phyloP scores from a whole-genome alignment of 768 basidiomycete species.

The Lactarius psammicola region DNA sequence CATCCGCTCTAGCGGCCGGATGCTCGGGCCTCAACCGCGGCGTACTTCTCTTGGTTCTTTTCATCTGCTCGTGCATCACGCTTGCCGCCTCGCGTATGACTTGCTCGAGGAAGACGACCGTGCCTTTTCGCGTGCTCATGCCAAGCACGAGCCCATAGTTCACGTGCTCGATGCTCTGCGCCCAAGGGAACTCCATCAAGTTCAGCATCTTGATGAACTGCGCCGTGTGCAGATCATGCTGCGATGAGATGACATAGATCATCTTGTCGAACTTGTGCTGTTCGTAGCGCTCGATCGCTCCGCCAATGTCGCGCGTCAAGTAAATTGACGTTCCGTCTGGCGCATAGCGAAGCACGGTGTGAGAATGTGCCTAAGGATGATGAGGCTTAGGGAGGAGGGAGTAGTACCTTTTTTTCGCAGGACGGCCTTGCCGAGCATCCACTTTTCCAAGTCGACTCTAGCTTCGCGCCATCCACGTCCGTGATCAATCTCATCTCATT shows the following conservation, averaged over 20 bases:
- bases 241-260: slow-evolving; percentile 89
- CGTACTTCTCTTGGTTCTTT: slow-evolving; percentile 92
- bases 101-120: slow-evolving; percentile 91
- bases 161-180: slow-evolving; percentile 76
- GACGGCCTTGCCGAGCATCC: slow-evolving; percentile 89
- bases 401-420: slow-evolving; percentile 76
- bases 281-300: slow-evolving; percentile 87
- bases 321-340: slow-evolving; percentile 92
- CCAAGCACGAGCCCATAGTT: slow-evolving; percentile 91
- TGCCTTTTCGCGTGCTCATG: slow-evolving; percentile 93
- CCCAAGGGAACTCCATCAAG: slow-evolving; percentile 89
- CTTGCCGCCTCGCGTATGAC: slow-evolving; percentile 84
- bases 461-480: slow-evolving; percentile 79
- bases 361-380: neutral
- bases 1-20: slow-evolving; percentile 95
- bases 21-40: slow-evolving; percentile 86
- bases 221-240: slow-evolving; percentile 81
- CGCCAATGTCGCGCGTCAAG: slow-evolving; percentile 92
- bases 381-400: no score
- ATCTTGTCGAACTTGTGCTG: slow-evolving; percentile 90
- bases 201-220: slow-evolving; percentile 95
- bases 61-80: slow-evolving; percentile 97
- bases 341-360: neutral
- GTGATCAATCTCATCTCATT: slow-evolving; percentile 70
- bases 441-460: slow-evolving; percentile 86